Evolutionary conservation across 2,329 filamentous ascomycete species (phyloP).

Genomic region (Tolypocladium album): DNA sequence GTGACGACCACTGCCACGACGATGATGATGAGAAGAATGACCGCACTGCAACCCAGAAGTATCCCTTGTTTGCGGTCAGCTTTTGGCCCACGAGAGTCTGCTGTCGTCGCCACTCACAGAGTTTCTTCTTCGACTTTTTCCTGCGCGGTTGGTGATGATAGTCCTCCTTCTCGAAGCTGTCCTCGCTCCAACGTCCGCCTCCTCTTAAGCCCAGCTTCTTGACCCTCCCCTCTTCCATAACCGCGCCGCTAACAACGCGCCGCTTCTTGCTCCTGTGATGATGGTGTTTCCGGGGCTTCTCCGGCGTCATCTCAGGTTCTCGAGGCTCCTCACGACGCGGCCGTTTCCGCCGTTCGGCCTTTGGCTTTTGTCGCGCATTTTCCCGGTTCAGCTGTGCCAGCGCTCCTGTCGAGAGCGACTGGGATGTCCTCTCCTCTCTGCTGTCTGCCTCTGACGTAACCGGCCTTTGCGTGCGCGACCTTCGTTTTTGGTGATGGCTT

Average conservation of each 20-base stretch:
- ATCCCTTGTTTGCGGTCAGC: conserved; percentile 37
- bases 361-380: conserved; percentile 41
- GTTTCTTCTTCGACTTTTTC: conserved; percentile 46
- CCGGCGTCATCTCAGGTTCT: conserved; percentile 8
- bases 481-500: conserved; percentile 25
- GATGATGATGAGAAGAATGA: conserved; percentile 56
- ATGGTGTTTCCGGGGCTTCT: conserved; percentile 20
- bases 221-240: conserved; percentile 55
- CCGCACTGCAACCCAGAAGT: conserved; percentile 37
- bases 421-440: conserved; percentile 13
- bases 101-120: conserved; percentile 35
- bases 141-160: conserved; percentile 29
- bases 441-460: conserved; percentile 22
- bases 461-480: conserved; percentile 19
- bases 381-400: conserved; percentile 55
- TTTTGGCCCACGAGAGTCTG: conserved; percentile 1
- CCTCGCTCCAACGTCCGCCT: conserved; percentile 26
- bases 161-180: conserved; percentile 40
- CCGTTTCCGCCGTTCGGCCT: conserved; percentile 23
- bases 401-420: conserved; percentile 38
- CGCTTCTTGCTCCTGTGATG: conserved; percentile 36
- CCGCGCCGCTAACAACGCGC: conserved; percentile 58
- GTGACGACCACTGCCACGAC: conserved; percentile 55
- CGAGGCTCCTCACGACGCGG: conserved; percentile 1
- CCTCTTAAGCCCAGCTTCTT: conserved; percentile 27